These are phyloP conservation scores for Jaltomata sinuosa DNA, from an alignment of 257 asterid species.

Conservation along the genomic window DNA sequence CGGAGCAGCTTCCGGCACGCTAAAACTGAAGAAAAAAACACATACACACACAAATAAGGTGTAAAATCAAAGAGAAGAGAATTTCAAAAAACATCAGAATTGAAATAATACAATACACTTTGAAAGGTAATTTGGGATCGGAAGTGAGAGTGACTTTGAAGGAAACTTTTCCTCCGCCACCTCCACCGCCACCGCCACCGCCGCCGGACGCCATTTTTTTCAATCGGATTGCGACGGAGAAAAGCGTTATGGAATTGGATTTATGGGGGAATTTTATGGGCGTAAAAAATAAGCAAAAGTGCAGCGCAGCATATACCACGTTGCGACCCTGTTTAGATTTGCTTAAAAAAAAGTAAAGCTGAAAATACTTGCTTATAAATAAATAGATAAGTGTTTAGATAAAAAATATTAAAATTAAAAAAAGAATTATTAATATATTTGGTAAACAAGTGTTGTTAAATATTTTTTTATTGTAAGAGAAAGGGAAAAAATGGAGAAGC, in stretches of 20 bases:
- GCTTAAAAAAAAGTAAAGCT: no score
- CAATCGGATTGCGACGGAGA: neutral
- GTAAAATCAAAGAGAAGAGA: neutral
- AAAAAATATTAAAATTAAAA: no score
- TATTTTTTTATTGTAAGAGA: no score
- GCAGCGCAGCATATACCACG: neutral
- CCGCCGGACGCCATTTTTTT: constrained; percentile 60
- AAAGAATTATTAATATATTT: no score
- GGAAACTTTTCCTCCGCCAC: constrained; percentile 84
- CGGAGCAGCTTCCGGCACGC: constrained; percentile 98
- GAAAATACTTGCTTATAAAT: no score
- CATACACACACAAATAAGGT: neutral
- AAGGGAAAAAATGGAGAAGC: no score
- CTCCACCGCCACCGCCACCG: constrained; percentile 40
- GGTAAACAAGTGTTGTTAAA: no score
- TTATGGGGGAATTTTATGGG: neutral
- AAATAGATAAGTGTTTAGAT: no score
- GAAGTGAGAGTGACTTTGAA: constrained; percentile 92
- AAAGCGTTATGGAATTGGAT: neutral
- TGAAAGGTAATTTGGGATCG: constrained; percentile 97
- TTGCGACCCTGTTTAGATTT: no score
- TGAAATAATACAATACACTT: constrained; percentile 56
- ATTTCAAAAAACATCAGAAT: neutral
- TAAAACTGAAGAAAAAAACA: constrained; percentile 40
- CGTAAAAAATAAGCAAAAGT: neutral